Base-by-base conservation (phyloP, 2,329 filamentous ascomycete species). In the Arthrobotrys megalospora region DNA sequence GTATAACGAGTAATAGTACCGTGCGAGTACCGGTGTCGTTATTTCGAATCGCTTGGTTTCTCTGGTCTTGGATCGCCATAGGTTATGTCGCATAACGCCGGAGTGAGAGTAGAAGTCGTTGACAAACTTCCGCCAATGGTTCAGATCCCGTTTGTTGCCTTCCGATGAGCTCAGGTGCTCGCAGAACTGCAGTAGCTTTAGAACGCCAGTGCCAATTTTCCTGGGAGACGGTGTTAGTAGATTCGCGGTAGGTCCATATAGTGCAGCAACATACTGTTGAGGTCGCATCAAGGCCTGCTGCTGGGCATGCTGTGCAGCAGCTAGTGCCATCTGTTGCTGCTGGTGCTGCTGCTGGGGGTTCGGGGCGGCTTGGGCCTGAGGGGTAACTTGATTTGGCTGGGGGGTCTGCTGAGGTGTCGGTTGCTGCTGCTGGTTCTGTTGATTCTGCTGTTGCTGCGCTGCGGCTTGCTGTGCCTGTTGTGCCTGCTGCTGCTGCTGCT, bases 1-100 rank as follows among this genome's bases (percentile, higher is more conserved):
- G 83, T 96, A 97, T 82, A 97, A 92, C 0, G 93, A 94, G 82
- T 92, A 90, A 83, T 97, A 97, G 84, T 96, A 98, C 82, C 95
- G 90, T 38, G 95, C 90, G 53, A 99, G 87, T 0, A 92, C 92
- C 2, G 94, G 89, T 75, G 90, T 93, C 1, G 91, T 89, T 60
- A 98, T 93, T 83, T 97, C 94, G 82, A 94, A 97, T 82, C 92
- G 90, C 85, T 96, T 97, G 69, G 91, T 88, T 16, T 86, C 87
- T 41, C 85, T 85, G 19, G 88, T 87, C 48, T 84, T 86, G 52
- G 88, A 85, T 80, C 88, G 88, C 80, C 84, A 87, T 14, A 96
- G 86, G 2, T 90, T 89, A 81, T 95, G 90, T 48, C 94, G 90
- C 82, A 97, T 91, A 7, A 93, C 90, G 7, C 93, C 94, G 32